Evolutionary conservation across 2,329 filamentous ascomycete genomes (phyloP), one percentile per base, ranked within the genome.

Genomic region (Colletotrichum sp.): DNA sequence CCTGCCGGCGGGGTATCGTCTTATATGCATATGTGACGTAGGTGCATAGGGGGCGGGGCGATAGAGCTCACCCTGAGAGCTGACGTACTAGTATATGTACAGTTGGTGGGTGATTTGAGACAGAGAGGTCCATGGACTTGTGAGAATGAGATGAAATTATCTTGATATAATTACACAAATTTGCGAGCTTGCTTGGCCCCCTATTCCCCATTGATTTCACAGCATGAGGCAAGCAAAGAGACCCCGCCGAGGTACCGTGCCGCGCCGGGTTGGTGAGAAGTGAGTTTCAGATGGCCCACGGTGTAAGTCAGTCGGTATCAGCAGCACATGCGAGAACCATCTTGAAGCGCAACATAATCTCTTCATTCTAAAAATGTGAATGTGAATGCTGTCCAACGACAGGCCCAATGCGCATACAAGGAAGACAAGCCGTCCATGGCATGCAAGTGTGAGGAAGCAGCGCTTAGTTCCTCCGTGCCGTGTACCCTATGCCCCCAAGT

Each of bases 361-460:
- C 34, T 34, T 60, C 74, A 69, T 76, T 74, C 59, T 74, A 68
- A 74, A 55, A 66, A 30, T 32, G 55, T 65, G 36, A 39, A 52
- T 8, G 59, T 22, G 19, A 63, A 66, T 68, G 59, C 65, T 39
- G 70, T 65, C 64, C 64, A 64, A 69, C 72, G 64, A 65, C 64
- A 75, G 64, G 72, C 52, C 34, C 67, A 34, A 48, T 65, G 68
- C 60, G 59, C 72, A 65, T 64, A 67, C 36, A 67, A 67, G 32
- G n/a, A 73, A 75, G 57, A 65, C 64, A 74, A 76, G 71, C 71
- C 70, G 71, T 74, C 44, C 59, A 65, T 63, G 60, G 65, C 48
- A 74, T 76, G 65, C 59, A 68, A 68, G 74, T 73, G 12, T 36
- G 74, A 69, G 71, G 70, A 74, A 76, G 59, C 65, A 76, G 71